Conservation (phyloP, 768 basidiomycete genomes). For the Lentinula sp. region DNA sequence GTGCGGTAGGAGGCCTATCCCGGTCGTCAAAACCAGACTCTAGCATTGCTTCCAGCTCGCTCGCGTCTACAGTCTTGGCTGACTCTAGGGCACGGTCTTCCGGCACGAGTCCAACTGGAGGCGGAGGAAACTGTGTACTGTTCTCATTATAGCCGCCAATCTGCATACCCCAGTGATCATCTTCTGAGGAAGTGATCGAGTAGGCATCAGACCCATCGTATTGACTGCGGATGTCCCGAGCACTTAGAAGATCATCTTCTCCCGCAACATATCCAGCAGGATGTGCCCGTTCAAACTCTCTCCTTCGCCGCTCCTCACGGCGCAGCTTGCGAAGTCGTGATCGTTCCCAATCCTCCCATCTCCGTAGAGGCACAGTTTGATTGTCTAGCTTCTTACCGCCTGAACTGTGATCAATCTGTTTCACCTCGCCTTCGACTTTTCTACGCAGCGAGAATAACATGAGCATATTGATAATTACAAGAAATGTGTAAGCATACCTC, state of each 20-base stretch:
- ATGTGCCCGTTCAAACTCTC: slow-evolving; percentile 76
- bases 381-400: slow-evolving; percentile 48
- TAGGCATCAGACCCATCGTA: slow-evolving; percentile 77
- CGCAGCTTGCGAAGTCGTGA: slow-evolving; percentile 87
- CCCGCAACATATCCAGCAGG: slow-evolving; percentile 59
- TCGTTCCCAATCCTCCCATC: slow-evolving; percentile 99
- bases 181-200: slow-evolving; percentile 82
- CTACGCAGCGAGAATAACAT: slow-evolving; percentile 31
- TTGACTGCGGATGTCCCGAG: slow-evolving; percentile 52
- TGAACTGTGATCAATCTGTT: slow-evolving; percentile 71
- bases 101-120: slow-evolving; percentile 66
- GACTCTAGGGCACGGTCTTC: slow-evolving; percentile 28
- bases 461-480: slow-evolving; percentile 10
- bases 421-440: slow-evolving; percentile 90
- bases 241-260: slow-evolving; percentile 59
- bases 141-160: slow-evolving; percentile 95
- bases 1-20: slow-evolving; percentile 34
- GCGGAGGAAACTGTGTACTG: slow-evolving; percentile 71
- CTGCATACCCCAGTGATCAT: slow-evolving; percentile 93
- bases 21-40: slow-evolving; percentile 84
- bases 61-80: slow-evolving; percentile 50
- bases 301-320: slow-evolving; percentile 76
- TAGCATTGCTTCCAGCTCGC: slow-evolving; percentile 89
- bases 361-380: slow-evolving; percentile 77
- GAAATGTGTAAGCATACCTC: slow-evolving; percentile 44